Evolutionary conservation across 192 early-diverging fungal species (phyloP), one percentile per base, ranked within the genome.

Genomic region (Umbelopsis sp.): DNA sequence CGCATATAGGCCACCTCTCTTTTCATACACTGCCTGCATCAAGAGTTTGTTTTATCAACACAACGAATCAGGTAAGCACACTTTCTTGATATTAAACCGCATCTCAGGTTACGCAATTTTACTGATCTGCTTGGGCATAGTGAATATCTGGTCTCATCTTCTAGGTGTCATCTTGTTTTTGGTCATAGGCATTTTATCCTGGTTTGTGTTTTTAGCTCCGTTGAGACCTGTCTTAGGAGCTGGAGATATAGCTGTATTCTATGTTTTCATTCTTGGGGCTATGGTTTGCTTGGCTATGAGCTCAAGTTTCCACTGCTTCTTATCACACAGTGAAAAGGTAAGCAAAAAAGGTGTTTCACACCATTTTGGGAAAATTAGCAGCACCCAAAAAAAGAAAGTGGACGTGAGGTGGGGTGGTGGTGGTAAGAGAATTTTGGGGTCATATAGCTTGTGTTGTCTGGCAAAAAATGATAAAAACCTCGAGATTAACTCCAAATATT

Each of bases 61-160:
- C 81, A 98, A 98, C 75, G 97, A 98, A 78, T 91, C 88, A 35
- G 95, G 93, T 84, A 79, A 73, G 71, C 13, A 5, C 35, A 51
- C 53, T 35, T 61, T 61, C 25, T 18, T 7, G 7, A 0, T 11
- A 25, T 12, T 5, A 3, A 30, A 10, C 15, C 4, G 15, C n/a
- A 66, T 13, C 18, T 18, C 44, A n/a, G 20, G 37, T 6, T 27
- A 33, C 30, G 18, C 21, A 25, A 45, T 46, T 13, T 58, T 72
- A 16, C 48, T 46, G 41, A 12, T 46, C 21, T 76, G 16, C 49
- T 46, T 64, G 55, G 30, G 30, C n/a, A 0, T 66, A 88, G 86
- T 88, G 49, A 98, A 98, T 75, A 92, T 98, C 64, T 92, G 91
- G 84, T 87, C 92, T 15, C 97, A 98, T 71, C 70, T 94, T 2